A percentile compares a stretch with the other conserved stretches of the same genome.
Evolutionary conservation across 129 eudicot species (phyloP).

Genomic region (Escallonia herrerae): DNA sequence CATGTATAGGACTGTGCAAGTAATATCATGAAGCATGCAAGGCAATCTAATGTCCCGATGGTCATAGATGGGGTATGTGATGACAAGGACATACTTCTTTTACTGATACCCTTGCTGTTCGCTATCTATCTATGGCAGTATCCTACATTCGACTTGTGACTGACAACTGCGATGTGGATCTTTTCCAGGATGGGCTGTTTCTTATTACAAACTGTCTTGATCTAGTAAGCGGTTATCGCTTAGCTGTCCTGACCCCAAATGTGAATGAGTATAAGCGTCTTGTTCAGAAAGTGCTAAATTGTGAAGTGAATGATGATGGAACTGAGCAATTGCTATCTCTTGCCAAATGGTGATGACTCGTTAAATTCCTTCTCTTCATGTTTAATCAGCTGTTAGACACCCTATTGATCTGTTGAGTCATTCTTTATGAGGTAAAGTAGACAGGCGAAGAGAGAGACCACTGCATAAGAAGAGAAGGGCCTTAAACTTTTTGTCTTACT

Average conservation of each 20-base stretch:
- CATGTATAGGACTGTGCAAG: conserved; percentile 74
- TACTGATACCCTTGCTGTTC: conserved; percentile 4
- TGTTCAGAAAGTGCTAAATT: conserved; percentile 76
- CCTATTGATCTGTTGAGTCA: no score
- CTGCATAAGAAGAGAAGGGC: no score
- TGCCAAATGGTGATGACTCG: conserved; percentile 52
- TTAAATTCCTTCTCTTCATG: background rate
- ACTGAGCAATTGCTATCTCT: conserved; percentile 63
- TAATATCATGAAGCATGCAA: conserved; percentile 79
- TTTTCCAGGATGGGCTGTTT: conserved; percentile 86
- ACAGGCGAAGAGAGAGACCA: no score
- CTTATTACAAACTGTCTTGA: conserved; percentile 78
- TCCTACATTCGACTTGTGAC: conserved; percentile 7
- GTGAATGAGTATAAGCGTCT: conserved; percentile 94
- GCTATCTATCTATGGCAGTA: conserved; percentile 5
- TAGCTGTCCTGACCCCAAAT: conserved; percentile 94
- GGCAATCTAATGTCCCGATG: conserved; percentile 79
- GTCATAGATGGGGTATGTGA: conserved; percentile 91
- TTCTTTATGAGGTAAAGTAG: no score
- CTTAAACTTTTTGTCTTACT: no score
- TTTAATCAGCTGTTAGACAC: no score
- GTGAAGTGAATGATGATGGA: conserved; percentile 89
- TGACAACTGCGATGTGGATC: conserved; percentile 8
- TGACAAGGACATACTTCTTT: background rate
- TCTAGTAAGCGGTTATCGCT: conserved; percentile 68